These are phyloP conservation scores for Tricholoma sp. DNA, from an alignment of 768 basidiomycete genomes.

Conservation along the genomic window DNA sequence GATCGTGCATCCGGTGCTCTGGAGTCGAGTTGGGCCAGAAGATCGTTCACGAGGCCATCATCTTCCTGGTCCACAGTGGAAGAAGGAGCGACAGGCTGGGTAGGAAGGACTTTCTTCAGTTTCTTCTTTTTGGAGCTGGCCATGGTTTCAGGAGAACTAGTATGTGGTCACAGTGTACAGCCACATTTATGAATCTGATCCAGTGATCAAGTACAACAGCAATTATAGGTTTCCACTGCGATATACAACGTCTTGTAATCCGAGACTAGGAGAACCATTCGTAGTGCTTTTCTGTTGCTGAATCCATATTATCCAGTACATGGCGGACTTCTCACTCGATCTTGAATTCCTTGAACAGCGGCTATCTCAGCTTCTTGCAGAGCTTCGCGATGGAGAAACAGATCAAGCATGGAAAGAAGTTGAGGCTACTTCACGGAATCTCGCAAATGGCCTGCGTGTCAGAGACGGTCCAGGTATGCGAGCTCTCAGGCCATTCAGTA, in stretches of 20 bases:
- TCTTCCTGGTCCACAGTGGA: slow-evolving; percentile 31
- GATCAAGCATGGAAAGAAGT: slow-evolving; percentile 46
- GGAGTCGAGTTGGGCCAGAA: slow-evolving; percentile 72
- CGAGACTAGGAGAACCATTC: not conserved
- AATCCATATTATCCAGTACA: slow-evolving; percentile 5
- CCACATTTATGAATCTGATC: not conserved
- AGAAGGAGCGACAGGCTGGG: slow-evolving; percentile 24
- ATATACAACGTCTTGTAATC: not conserved
- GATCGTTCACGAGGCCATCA: slow-evolving; percentile 65
- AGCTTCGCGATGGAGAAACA: slow-evolving; percentile 28
- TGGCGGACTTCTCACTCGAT: slow-evolving; percentile 25
- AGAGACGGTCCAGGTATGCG: slow-evolving; percentile 47
- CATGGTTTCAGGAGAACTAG: slow-evolving; percentile 26
- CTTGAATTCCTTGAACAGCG: slow-evolving; percentile 29
- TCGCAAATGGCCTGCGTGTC: slow-evolving; percentile 60
- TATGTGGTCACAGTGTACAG: not conserved
- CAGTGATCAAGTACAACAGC: not conserved
- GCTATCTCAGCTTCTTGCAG: slow-evolving; percentile 22
- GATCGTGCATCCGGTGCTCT: slow-evolving; percentile 44
- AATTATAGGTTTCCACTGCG: not conserved
- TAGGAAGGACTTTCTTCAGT: slow-evolving; percentile 38
- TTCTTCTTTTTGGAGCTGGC: slow-evolving; percentile 53
- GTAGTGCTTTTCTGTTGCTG: not conserved
- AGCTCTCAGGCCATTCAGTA: not conserved
- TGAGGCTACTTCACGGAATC: slow-evolving; percentile 43